Percentiles rank a stretch among this genome's conserved stretches.
Conservation (phyloP, 306 rosid genomes). For the Sicyos baderoa region DNA sequence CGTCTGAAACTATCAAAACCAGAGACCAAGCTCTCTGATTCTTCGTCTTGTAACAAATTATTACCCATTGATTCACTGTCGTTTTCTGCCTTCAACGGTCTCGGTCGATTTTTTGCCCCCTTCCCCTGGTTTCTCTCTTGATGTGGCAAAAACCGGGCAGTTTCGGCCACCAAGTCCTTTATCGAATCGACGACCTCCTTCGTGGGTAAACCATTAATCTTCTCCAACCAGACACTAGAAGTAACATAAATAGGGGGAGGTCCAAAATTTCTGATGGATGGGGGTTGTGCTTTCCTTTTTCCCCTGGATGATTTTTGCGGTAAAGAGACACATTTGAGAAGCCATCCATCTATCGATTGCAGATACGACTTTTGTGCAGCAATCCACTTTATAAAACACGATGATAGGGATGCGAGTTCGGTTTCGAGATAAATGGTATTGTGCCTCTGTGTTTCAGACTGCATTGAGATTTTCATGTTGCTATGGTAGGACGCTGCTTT, state of each 20-base stretch:
- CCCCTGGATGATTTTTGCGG: constrained; percentile 46
- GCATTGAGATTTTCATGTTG: constrained; percentile 21
- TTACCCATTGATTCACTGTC: constrained; percentile 34
- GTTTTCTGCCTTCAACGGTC: constrained; percentile 37
- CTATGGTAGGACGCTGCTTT: background rate
- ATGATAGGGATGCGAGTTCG: constrained; percentile 27
- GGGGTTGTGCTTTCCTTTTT: constrained; percentile 30
- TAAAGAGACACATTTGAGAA: constrained; percentile 49
- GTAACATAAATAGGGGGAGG: constrained; percentile 76
- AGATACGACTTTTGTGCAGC: constrained; percentile 71
- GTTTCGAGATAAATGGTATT: background rate
- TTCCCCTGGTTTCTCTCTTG: constrained; percentile 64
- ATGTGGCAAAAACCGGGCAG: constrained; percentile 49
- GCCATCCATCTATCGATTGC: constrained; percentile 64
- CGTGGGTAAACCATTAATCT: constrained; percentile 28
- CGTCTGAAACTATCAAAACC: constrained; percentile 51
- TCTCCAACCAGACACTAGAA: constrained; percentile 56
- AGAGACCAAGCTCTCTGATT: constrained; percentile 40
- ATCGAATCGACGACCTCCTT: constrained; percentile 55
- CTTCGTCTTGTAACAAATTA: constrained; percentile 33
- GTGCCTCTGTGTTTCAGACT: constrained; percentile 44
- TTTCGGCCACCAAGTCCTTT: constrained; percentile 51
- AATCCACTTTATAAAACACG: constrained; percentile 68
- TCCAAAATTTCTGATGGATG: constrained; percentile 24
- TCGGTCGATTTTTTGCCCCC: constrained; percentile 25